Percentiles rank a stretch among this genome's conserved stretches.
Evolutionary conservation across 2,329 filamentous ascomycete genomes (phyloP).

Genomic region (Neonectria hederae): DNA sequence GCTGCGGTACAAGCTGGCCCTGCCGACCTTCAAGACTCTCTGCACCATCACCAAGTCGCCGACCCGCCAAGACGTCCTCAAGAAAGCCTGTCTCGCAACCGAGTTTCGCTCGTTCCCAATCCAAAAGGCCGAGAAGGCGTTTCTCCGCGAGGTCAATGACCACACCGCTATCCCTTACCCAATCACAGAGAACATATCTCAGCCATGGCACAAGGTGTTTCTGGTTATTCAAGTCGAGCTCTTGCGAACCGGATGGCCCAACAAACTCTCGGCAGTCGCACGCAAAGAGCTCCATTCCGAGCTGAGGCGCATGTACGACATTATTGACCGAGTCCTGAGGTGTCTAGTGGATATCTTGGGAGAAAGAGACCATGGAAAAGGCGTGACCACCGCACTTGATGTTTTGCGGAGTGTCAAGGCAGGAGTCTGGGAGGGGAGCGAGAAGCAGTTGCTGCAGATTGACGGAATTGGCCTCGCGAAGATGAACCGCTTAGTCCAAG

Average conservation of each 20-base stretch:
- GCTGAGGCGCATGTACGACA: slow-evolving; percentile 43
- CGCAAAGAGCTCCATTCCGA: slow-evolving; percentile 48
- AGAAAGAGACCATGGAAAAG: slow-evolving; percentile 66
- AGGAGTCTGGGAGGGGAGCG: slow-evolving; percentile 81
- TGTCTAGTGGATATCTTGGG: slow-evolving; percentile 53
- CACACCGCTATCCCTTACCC: slow-evolving; percentile 51
- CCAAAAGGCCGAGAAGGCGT: slow-evolving; percentile 46
- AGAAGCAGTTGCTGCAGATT: slow-evolving; percentile 84
- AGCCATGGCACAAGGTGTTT: slow-evolving; percentile 77
- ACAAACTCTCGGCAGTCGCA: slow-evolving; percentile 51
- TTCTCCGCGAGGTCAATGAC: slow-evolving; percentile 52
- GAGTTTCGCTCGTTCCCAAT: slow-evolving; percentile 52
- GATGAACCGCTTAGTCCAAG: slow-evolving; percentile 77
- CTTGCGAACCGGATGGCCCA: slow-evolving; percentile 68
- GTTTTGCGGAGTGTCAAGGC: slow-evolving; percentile 81
- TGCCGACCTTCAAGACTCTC: slow-evolving; percentile 45
- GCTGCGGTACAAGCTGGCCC: slow-evolving; percentile 47
- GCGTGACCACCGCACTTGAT: slow-evolving; percentile 76
- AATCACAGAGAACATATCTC: slow-evolving; percentile 56
- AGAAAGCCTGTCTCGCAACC: slow-evolving; percentile 50
- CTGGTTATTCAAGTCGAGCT: slow-evolving; percentile 79
- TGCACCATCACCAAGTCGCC: slow-evolving; percentile 40
- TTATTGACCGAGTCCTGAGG: slow-evolving; percentile 49
- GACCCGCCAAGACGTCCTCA: slow-evolving; percentile 47
- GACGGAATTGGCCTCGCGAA: slow-evolving; percentile 78